Percentiles rank a stretch among this genome's conserved stretches.
phyloP scores from a whole-genome alignment of 306 rosid species.

The Quercus cerris region DNA sequence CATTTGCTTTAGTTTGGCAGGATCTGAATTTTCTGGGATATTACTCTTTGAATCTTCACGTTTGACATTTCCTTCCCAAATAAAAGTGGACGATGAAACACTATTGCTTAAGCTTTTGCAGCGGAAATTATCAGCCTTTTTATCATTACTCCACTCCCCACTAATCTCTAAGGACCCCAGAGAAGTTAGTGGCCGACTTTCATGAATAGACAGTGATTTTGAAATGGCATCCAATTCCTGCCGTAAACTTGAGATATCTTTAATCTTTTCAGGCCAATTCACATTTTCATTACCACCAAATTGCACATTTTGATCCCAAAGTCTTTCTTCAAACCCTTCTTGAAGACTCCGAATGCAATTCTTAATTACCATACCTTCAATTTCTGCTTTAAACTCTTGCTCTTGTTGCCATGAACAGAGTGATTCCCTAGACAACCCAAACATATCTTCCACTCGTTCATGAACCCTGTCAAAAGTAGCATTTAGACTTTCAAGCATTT shows the following conservation, averaged over 20 bases:
- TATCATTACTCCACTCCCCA: constrained; percentile 49
- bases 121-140: constrained; percentile 44
- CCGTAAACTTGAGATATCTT: constrained; percentile 64
- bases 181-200: constrained; percentile 61
- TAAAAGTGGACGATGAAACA: constrained; percentile 21
- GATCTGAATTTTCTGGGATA: constrained; percentile 47
- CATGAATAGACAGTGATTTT: constrained; percentile 47
- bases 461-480: constrained; percentile 35
- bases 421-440: constrained; percentile 39
- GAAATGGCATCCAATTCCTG: constrained; percentile 60
- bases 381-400: constrained; percentile 60
- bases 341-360: constrained; percentile 50
- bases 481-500: constrained; percentile 43
- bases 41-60: constrained; percentile 41
- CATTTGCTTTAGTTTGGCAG: constrained; percentile 41
- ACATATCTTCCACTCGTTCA: constrained; percentile 37
- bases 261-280: constrained; percentile 41
- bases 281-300: constrained; percentile 30
- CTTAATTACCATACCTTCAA: constrained; percentile 58
- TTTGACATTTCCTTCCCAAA: constrained; percentile 64
- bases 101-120: constrained; percentile 39
- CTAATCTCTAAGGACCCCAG: constrained; percentile 60
- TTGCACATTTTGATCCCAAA: constrained; percentile 27
- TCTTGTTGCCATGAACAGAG: constrained; percentile 63
- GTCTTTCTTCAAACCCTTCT: constrained; percentile 48